These are phyloP conservation scores for Dothideomycetes sp. DNA, from an alignment of 2,329 filamentous ascomycete genomes.

Conservation along the genomic window DNA sequence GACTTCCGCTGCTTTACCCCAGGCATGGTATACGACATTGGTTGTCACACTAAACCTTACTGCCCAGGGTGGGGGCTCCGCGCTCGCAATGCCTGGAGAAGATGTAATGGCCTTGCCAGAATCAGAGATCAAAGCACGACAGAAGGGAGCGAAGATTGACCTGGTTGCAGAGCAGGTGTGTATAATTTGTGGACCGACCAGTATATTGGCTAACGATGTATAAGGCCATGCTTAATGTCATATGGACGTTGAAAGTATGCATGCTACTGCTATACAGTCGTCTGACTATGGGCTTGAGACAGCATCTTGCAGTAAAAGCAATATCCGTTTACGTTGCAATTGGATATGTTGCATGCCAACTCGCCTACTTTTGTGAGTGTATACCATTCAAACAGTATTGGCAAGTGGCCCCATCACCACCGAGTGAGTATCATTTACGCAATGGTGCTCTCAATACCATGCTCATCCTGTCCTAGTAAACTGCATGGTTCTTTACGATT, in stretches of 20 bases:
- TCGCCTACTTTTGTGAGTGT: constrained; percentile 44
- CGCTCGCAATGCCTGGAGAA: constrained; percentile 23
- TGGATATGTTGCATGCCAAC: constrained; percentile 42
- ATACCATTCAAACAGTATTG: constrained; percentile 46
- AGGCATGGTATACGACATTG: constrained; percentile 29
- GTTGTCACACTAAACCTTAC: constrained; percentile 32
- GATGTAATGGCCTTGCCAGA: constrained; percentile 21
- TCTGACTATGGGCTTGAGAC: constrained; percentile 7
- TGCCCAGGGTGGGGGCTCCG: constrained; percentile 30
- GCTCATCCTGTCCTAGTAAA: constrained; percentile 10
- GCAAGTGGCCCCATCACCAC: constrained; percentile 15
- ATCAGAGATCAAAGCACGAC: constrained; percentile 24
- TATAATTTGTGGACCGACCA: not conserved
- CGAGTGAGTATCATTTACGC: not conserved
- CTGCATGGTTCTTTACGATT: constrained; percentile 28
- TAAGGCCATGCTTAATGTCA: constrained; percentile 45
- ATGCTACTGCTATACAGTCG: constrained; percentile 47
- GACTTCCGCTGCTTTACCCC: constrained; percentile 25
- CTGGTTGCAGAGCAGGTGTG: constrained; percentile 32
- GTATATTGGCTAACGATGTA: not conserved
- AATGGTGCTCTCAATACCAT: not conserved
- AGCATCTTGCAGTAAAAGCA: constrained; percentile 38
- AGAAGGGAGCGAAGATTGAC: constrained; percentile 34
- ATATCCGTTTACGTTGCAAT: constrained; percentile 36
- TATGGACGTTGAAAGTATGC: constrained; percentile 47